Percentiles rank a stretch among this genome's conserved stretches.
Conservation (phyloP, 257 asterid genomes). For the Dorcoceras hygrometricum region DNA sequence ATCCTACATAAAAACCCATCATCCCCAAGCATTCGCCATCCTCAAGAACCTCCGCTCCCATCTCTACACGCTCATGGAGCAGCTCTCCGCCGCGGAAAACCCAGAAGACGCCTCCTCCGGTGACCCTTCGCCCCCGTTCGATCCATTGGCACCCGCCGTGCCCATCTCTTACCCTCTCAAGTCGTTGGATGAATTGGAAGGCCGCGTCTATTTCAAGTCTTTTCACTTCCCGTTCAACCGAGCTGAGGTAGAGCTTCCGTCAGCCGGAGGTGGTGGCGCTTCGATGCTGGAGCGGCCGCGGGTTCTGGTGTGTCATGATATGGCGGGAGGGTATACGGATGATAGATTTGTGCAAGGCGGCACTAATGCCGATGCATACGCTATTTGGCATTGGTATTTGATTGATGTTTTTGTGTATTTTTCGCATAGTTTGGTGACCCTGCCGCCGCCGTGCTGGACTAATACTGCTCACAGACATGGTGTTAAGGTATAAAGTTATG, state of each 20-base stretch:
- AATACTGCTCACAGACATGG: conserved; percentile 89
- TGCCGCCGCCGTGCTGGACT: conserved; percentile 96
- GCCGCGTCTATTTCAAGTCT: conserved; percentile 70
- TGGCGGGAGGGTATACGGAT: conserved; percentile 85
- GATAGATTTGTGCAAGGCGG: conserved; percentile 89
- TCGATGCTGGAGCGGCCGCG: conserved; percentile 56
- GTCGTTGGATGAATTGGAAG: conserved; percentile 73
- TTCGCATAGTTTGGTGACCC: conserved; percentile 76
- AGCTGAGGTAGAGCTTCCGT: conserved; percentile 1
- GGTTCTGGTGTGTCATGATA: conserved; percentile 84
- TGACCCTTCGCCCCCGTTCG: conserved; percentile 56
- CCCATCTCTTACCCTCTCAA: conserved; percentile 81
- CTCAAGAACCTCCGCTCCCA: conserved; percentile 40
- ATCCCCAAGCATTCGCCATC: conserved; percentile 41
- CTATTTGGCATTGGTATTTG: conserved; percentile 96
- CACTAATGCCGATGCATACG: conserved; percentile 58
- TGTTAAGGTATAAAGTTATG: conserved; percentile 52
- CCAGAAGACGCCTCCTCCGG: conserved; percentile 7
- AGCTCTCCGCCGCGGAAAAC: conserved; percentile 1
- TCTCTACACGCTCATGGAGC: conserved; percentile 32
- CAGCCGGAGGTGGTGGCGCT: conserved; percentile 17
- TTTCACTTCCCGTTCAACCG: conserved; percentile 49
- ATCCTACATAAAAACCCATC: conserved; percentile 40
- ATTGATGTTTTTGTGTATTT: conserved; percentile 89
- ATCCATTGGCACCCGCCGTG: conserved; percentile 53